A percentile compares a stretch with the other conserved stretches of the same genome.
phyloP scores from a whole-genome alignment of 148 eudicot species.

The Bassia scoparia region DNA sequence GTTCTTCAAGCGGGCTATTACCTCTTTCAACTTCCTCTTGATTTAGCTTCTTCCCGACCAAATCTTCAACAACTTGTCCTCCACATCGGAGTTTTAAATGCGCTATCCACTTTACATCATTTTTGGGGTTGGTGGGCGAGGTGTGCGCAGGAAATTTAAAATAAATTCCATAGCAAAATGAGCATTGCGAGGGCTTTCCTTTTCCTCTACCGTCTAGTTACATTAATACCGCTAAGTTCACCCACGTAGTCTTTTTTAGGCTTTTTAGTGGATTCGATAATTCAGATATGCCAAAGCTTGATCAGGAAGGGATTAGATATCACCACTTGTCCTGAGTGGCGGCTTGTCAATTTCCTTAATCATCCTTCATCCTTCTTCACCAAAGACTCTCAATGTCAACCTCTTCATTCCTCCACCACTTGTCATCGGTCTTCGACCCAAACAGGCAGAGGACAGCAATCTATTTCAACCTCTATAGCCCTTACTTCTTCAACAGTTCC shows the following conservation, averaged over 20 bases:
- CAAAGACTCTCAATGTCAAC: constrained; percentile 24
- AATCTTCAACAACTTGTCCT: constrained; percentile 50
- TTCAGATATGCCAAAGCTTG: constrained; percentile 84
- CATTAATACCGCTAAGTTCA: too few relatives aligned
- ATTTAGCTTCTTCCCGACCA: constrained; percentile 63
- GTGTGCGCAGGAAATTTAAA: too few relatives aligned
- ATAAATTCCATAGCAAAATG: too few relatives aligned
- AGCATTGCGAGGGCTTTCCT: too few relatives aligned
- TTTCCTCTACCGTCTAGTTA: too few relatives aligned
- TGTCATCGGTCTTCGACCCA: too few relatives aligned
- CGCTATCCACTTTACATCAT: too few relatives aligned
- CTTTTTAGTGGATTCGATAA: constrained; percentile 79
- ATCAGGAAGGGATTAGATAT: constrained; percentile 62
- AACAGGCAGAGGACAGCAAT: constrained; percentile 81
- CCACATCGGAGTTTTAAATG: too few relatives aligned
- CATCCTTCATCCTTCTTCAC: constrained; percentile 39
- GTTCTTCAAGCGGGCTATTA: too few relatives aligned
- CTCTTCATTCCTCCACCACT: constrained; percentile 41
- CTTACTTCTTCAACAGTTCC: constrained; percentile 62
- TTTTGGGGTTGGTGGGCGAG: too few relatives aligned
- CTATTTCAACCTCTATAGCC: constrained; percentile 75
- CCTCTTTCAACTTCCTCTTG: constrained; percentile 47
- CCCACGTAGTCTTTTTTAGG: constrained; percentile 70
- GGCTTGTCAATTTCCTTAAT: constrained; percentile 31
- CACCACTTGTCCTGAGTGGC: too few relatives aligned